Evolutionary conservation across 768 basidiomycete genomes (phyloP), one percentile per base, ranked within the genome.

Genomic region (Suillus subluteus): DNA sequence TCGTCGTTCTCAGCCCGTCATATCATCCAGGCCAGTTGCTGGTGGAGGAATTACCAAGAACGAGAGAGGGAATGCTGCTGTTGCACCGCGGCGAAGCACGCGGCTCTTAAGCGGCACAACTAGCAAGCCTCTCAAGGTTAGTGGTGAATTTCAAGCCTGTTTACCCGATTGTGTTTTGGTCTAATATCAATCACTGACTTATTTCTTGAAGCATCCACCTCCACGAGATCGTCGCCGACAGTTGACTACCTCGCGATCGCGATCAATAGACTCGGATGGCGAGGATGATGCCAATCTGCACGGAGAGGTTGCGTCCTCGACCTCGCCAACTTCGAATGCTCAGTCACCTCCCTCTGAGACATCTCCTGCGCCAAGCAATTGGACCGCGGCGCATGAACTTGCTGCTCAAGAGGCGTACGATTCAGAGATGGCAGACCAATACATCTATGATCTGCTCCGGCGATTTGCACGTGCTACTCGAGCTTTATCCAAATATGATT

Each of bases 391-490:
- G n/a, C 86, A 89, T 55, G 91, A 91, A 72, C 88, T 86, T 75
- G 87, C 86, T 23, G 88, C 89, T 41, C 88, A 91, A 72, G 90
- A 92, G 66, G 83, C 86, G 50, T 89, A 90, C 70, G 90, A 90
- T 69, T 81, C 80, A 48, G 89, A 89, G 64, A 81, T 90, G 65
- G 95, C 95, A 32, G 95, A 97, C 64, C 84, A 91, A 72, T 91
- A 92, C 78, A 83, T 98, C 63, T 91, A 95, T 72, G 86, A 90
- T 72, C 83, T 96, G 55, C 86, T 92, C 78, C 87, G 93, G 68
- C 84, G 84, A 64, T 97, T 95, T 76, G 97, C 92, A 12, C 85
- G 83, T 63, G 96, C 95, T 16, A 86, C 87, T n/a, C 83, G 88
- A 69, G 86, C 88, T 38, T 79, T 96, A 73, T 86, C 91, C 30